Evolutionary conservation across 495 filamentous ascomycete species (phyloP), one percentile per base, ranked within the genome.

Genomic region (Penicillium steckii): DNA sequence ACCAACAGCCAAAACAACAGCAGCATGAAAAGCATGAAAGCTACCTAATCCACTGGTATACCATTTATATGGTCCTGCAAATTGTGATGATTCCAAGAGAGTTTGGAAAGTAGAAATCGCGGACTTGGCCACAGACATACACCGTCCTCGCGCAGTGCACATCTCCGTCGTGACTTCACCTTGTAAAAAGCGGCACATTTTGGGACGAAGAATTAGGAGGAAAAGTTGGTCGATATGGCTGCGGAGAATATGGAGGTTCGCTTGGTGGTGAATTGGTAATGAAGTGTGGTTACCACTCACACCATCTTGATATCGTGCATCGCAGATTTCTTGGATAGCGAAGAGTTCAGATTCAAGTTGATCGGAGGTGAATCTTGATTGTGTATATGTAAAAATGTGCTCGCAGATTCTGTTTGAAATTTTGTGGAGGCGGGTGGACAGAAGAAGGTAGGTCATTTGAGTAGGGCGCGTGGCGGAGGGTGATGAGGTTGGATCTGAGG

Each of bases 361-460:
- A 2, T 64, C 50, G 18, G 62, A 45, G 21, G 52, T 57, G 37
- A 53, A 62, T 22, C 61, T 56, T n/a, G 65, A 65, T 21, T 56
- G 61, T 3, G 60, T 55, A 25, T 62, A 64, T 46, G 57, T 64
- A 52, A 78, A 78, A 7, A 73, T 67, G 4, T 59, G 55, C 37
- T 74, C 64, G 51, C 73, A 75, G 21, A 79, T 72, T 49, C 67
- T 68, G 17, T 65, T 64, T n/a, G 67, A 68, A 15, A 77, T 56
- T 23, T 65, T 64, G 55, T 73, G 66, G 1, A 78, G 67, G 2
- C 69, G 71, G 54, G 67, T 69, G 50, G 72, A 72, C 19, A 75
- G 55, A 8, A 79, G 68, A 17, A 79, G 68, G 45, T 72, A 75
- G 15, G 75, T 74, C 72, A 77, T 77, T 53, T 78, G 73, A 4